Conservation (phyloP, 768 basidiomycete genomes). For the Antrodiella citrinella region DNA sequence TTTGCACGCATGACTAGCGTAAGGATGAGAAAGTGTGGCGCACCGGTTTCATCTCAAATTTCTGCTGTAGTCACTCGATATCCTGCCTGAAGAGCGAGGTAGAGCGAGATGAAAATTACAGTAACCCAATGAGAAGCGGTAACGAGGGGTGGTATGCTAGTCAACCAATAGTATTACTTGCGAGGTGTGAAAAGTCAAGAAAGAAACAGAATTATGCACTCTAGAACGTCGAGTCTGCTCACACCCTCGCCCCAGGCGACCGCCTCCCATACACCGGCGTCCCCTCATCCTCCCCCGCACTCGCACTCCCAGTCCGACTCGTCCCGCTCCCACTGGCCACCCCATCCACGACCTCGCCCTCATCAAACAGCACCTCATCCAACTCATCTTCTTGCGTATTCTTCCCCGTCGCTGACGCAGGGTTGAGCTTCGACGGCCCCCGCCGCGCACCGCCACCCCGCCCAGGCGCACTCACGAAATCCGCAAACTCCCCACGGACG, state of each 20-base stretch:
- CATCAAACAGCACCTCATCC: conserved; percentile 55
- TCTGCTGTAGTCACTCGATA: too few species aligned
- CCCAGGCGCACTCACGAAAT: conserved; percentile 53
- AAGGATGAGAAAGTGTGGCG: too few species aligned
- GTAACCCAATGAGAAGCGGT: too few species aligned
- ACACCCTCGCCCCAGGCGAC: background rate
- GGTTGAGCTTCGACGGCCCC: conserved; percentile 10
- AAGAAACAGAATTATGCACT: too few species aligned
- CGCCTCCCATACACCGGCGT: conserved; percentile 1
- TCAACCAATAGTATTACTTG: background rate
- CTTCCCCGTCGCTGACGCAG: conserved; percentile 14
- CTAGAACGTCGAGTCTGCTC: too few species aligned
- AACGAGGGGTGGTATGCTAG: too few species aligned
- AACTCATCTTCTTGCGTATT: conserved; percentile 16
- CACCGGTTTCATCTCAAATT: too few species aligned
- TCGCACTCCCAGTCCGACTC: background rate
- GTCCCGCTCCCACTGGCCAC: background rate
- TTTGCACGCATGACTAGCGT: too few species aligned
- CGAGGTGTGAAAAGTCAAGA: background rate
- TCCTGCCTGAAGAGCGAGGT: too few species aligned
- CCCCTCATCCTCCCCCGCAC: conserved; percentile 3
- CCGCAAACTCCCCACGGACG: conserved; percentile 48
- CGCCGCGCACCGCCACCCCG: conserved; percentile 11
- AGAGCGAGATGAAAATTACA: too few species aligned
- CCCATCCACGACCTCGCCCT: conserved; percentile 34